phyloP scores from a whole-genome alignment of 257 asterid species.

The Solanum tarijense region DNA sequence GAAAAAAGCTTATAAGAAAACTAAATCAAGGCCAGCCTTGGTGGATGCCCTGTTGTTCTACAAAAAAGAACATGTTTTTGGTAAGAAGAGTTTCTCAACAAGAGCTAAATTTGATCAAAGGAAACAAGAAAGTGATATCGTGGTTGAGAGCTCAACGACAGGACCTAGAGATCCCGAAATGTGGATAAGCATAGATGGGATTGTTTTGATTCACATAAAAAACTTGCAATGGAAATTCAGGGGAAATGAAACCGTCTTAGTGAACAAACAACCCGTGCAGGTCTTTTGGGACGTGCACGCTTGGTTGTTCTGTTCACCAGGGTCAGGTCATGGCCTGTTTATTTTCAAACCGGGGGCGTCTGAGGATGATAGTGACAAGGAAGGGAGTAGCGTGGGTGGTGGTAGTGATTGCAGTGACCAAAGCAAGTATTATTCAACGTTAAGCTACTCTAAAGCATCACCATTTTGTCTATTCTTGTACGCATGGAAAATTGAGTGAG shows the following conservation, averaged over 20 bases:
- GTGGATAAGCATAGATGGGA: slow-evolving; percentile 98
- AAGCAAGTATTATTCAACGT: slow-evolving; percentile 51
- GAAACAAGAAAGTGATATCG: slow-evolving; percentile 65
- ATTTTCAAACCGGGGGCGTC: slow-evolving; percentile 61
- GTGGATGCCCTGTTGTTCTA: slow-evolving; percentile 60
- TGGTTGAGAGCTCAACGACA: slow-evolving; percentile 71
- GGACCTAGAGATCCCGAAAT: slow-evolving; percentile 81
- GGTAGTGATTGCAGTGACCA: slow-evolving; percentile 40
- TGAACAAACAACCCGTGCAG: slow-evolving; percentile 70
- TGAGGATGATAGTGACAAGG: slow-evolving; percentile 34
- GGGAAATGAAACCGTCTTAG: slow-evolving; percentile 77
- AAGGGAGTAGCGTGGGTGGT: slow-evolving; percentile 20
- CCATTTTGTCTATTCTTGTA: slow-evolving; percentile 48
- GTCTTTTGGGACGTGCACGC: slow-evolving; percentile 91
- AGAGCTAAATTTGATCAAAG: slow-evolving; percentile 59
- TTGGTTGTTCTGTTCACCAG: slow-evolving; percentile 71
- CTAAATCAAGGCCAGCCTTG: slow-evolving; percentile 60
- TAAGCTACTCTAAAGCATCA: slow-evolving; percentile 47
- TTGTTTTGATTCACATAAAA: slow-evolving; percentile 65
- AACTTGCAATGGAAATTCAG: slow-evolving; percentile 96
- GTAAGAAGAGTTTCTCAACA: slow-evolving; percentile 81
- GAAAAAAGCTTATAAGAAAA: slow-evolving; percentile 64
- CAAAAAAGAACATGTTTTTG: slow-evolving; percentile 77
- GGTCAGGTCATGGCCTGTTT: slow-evolving; percentile 56
- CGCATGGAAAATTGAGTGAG: slow-evolving; percentile 77